These are phyloP conservation scores for Aspergillus haitiensis DNA, from an alignment of 495 filamentous ascomycete species.

Conservation along the genomic window DNA sequence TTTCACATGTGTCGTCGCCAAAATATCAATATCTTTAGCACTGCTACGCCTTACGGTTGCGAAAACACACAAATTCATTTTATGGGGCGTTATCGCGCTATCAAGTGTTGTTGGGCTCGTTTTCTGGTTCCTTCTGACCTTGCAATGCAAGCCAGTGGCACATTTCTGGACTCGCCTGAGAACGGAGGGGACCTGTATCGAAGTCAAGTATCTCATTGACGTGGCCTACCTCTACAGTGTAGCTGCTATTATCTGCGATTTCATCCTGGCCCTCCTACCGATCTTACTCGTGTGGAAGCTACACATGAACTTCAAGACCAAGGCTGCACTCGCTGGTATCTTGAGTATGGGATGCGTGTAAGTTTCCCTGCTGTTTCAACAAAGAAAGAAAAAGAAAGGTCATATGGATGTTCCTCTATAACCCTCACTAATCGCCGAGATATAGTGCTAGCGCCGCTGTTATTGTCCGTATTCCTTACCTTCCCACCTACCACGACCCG, in stretches of 20 bases:
- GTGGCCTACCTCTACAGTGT: slow-evolving; percentile 48
- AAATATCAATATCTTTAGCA: slow-evolving; percentile 43
- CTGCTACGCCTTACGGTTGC: slow-evolving; percentile 42
- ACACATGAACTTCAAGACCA: slow-evolving; percentile 41
- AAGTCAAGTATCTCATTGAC: slow-evolving; percentile 29
- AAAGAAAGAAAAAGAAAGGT: no score
- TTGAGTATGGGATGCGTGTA: slow-evolving; percentile 46
- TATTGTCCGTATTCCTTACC: slow-evolving; percentile 40
- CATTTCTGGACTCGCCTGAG: slow-evolving; percentile 40
- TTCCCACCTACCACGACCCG: slow-evolving; percentile 30
- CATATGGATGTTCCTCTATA: not conserved
- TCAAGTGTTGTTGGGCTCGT: slow-evolving; percentile 32
- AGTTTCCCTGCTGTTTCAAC: slow-evolving; percentile 10
- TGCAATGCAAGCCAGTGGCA: slow-evolving; percentile 44
- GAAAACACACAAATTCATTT: slow-evolving; percentile 26
- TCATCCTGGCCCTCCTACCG: slow-evolving; percentile 41
- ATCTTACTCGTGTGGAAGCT: slow-evolving; percentile 40
- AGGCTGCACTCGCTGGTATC: slow-evolving; percentile 39
- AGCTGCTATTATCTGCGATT: slow-evolving; percentile 41
- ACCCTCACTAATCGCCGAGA: slow-evolving; percentile 12
- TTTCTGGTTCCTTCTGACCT: slow-evolving; percentile 42
- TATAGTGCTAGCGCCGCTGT: slow-evolving; percentile 40
- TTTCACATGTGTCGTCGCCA: slow-evolving; percentile 36
- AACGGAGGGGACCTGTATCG: slow-evolving; percentile 35
- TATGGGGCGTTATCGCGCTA: slow-evolving; percentile 36